A percentile compares a stretch with the other conserved stretches of the same genome.
Evolutionary conservation across 2,329 filamentous ascomycete genomes (phyloP).

Genomic region (Elsinoe arachidis): DNA sequence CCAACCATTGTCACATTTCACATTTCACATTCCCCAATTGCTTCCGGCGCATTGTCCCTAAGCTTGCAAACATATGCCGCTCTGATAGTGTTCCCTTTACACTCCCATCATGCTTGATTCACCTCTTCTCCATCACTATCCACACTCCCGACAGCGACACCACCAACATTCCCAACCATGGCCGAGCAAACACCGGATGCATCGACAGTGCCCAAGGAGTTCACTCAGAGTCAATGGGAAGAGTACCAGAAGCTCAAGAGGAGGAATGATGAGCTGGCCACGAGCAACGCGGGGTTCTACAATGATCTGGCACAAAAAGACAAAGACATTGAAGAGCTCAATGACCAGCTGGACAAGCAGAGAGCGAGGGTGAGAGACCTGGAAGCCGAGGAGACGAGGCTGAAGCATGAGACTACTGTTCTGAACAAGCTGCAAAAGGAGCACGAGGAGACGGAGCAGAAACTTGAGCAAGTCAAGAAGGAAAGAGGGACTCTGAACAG

Average conservation of each 20-base stretch:
- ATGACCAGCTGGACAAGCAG: background rate
- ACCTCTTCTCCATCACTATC: background rate
- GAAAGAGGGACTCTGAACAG: background rate
- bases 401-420: slow-evolving; percentile 57
- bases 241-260: background rate
- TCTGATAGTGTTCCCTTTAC: background rate
- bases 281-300: slow-evolving; percentile 64
- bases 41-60: background rate
- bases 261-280: slow-evolving; percentile 45
- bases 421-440: slow-evolving; percentile 53
- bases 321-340: slow-evolving; percentile 55
- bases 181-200: background rate
- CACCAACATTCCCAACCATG: background rate
- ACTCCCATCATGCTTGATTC: background rate
- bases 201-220: background rate
- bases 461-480: background rate
- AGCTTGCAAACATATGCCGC: background rate
- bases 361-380: background rate
- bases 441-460: slow-evolving; percentile 12
- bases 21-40: slow-evolving; percentile 11
- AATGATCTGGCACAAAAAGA: slow-evolving; percentile 65
- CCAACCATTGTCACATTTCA: background rate
- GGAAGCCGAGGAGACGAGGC: slow-evolving; percentile 18
- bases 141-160: background rate
- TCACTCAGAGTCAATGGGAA: background rate